These are phyloP conservation scores for Melanogaster broomeanus DNA, from an alignment of 768 basidiomycete species.

Conservation along the genomic window DNA sequence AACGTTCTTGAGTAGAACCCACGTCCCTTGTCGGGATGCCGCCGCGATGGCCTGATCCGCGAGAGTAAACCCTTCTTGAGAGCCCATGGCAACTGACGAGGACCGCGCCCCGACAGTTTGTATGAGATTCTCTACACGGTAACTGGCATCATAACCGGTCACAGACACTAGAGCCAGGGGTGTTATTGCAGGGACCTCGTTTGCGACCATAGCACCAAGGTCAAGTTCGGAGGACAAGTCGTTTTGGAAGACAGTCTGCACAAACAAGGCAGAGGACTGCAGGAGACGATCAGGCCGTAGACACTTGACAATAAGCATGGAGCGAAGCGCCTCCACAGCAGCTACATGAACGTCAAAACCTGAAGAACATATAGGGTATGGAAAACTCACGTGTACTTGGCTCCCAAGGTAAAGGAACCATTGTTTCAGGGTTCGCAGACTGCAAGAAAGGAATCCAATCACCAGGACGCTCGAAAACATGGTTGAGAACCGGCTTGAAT, in stretches of 20 bases:
- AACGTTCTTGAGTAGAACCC: conserved; percentile 98
- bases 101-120: conserved; percentile 76
- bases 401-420: conserved; percentile 80
- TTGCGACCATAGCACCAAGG: conserved; percentile 71
- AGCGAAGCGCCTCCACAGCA: conserved; percentile 72
- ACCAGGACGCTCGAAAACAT: conserved; percentile 60
- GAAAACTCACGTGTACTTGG: conserved; percentile 67
- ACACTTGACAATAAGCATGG: conserved; percentile 82
- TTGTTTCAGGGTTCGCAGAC: conserved; percentile 63
- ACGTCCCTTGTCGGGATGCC: conserved; percentile 90
- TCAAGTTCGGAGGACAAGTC: conserved; percentile 84
- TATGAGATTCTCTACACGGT: conserved; percentile 87
- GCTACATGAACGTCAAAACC: conserved; percentile 42
- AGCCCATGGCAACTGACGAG: conserved; percentile 95
- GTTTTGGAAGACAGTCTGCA: conserved; percentile 71
- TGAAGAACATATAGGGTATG: background rate
- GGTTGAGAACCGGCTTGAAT: conserved; percentile 74
- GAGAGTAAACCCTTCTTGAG: conserved; percentile 93
- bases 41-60: conserved; percentile 95
- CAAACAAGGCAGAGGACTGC: conserved; percentile 78
- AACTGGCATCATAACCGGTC: conserved; percentile 97
- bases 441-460: conserved; percentile 75
- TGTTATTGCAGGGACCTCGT: conserved; percentile 78
- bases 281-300: conserved; percentile 90
- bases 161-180: conserved; percentile 92